Conservation (phyloP, 1,284 basidiomycete species). For the Mycena sp. region DNA sequence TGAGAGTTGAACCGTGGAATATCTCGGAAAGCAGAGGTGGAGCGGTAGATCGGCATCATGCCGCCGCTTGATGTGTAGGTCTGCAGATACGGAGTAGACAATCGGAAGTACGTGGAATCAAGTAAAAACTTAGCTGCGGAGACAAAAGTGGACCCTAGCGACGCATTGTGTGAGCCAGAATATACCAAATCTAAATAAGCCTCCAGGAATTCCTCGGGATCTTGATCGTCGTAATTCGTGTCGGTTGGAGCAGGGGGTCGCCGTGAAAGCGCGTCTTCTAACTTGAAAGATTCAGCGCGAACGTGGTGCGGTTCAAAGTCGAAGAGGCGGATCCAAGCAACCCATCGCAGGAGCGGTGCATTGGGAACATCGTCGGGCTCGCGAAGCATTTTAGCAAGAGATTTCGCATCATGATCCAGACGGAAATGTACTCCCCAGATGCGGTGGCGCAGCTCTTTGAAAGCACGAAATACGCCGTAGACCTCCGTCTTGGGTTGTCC, state of each 20-base stretch:
- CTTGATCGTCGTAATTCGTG: slow-evolving; percentile 27
- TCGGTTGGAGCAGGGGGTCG: slow-evolving; percentile 25
- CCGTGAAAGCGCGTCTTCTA: slow-evolving; percentile 43
- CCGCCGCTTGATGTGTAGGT: background rate
- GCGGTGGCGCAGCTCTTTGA: slow-evolving; percentile 41
- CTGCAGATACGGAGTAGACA: background rate
- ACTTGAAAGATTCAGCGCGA: slow-evolving; percentile 36
- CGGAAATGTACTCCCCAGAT: slow-evolving; percentile 44
- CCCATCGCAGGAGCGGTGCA: slow-evolving; percentile 46
- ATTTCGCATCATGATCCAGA: slow-evolving; percentile 47
- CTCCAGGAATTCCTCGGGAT: slow-evolving; percentile 30
- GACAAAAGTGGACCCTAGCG: background rate
- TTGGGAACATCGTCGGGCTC: slow-evolving; percentile 45
- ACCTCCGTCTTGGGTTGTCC: slow-evolving; percentile 50
- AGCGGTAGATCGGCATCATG: background rate
- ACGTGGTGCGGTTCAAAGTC: slow-evolving; percentile 45
- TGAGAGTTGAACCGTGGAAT: background rate
- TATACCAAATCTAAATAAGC: slow-evolving; percentile 12
- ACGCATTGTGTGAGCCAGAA: background rate
- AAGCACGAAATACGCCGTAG: slow-evolving; percentile 44
- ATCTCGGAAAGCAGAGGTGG: background rate
- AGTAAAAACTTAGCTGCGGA: slow-evolving; percentile 20
- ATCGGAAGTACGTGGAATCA: too few species aligned
- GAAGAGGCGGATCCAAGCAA: slow-evolving; percentile 43
- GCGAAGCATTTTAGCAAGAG: slow-evolving; percentile 46